Conservation (phyloP, 257 asterid genomes). For the Nicotiana knightiana region DNA sequence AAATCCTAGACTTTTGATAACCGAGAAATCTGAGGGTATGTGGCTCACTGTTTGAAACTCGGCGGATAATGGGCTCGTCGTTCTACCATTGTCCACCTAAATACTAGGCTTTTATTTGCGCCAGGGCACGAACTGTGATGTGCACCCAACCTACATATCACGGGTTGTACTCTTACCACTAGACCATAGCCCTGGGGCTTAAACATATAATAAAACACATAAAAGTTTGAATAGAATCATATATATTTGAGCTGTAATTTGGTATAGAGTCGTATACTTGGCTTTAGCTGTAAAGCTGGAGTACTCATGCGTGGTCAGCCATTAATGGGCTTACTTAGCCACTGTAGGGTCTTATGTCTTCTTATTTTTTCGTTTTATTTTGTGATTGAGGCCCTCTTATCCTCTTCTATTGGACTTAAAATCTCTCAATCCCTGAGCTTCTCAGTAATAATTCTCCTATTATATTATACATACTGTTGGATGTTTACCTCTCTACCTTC, state of each 20-base stretch:
- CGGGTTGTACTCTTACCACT: neutral
- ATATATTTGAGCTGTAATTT: neutral
- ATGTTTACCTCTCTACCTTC: too few species aligned
- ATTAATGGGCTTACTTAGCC: too few species aligned
- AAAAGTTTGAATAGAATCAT: neutral
- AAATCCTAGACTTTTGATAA: neutral
- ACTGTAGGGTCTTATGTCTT: neutral
- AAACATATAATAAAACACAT: neutral
- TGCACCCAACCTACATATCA: neutral
- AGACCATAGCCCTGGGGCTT: neutral
- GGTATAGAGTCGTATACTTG: neutral
- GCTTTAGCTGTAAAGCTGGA: neutral
- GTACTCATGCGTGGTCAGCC: neutral
- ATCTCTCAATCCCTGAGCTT: neutral
- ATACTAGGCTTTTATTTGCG: neutral
- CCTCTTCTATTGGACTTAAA: neutral
- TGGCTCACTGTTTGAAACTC: neutral
- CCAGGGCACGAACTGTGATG: neutral
- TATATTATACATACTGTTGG: neutral
- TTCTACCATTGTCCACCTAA: neutral
- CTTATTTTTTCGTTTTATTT: neutral
- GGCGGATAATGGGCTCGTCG: neutral
- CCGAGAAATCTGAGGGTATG: neutral
- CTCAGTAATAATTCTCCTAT: neutral
- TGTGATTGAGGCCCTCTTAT: neutral